Base-by-base conservation (phyloP, 2,329 filamentous ascomycete species). In the Aphanocladium album region DNA sequence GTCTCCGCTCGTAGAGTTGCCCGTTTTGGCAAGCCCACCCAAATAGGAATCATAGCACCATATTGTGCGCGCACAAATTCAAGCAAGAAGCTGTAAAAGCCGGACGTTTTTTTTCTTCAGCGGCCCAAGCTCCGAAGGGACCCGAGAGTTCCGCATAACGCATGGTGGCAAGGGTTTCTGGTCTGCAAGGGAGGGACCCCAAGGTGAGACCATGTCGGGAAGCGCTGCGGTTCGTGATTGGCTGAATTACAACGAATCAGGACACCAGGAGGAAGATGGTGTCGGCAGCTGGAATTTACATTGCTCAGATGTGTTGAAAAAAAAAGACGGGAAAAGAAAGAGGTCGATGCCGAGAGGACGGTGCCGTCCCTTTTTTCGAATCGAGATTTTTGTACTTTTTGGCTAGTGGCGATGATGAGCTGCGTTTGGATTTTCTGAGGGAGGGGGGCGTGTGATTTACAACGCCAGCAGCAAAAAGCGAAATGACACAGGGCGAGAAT, bases 181-280 rank as follows among this genome's bases (percentile, higher is more conserved):
- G 6, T 6, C 33, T 35, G 33, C 33, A 12, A 35, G 33, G 33
- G 33, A 35, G 33, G 33, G 33, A 35, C 5, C 19, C 6, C 9
- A 19, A 25, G 45, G 41, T 57, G 54, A 57, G 54, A 57, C 54
- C 43, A 8, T 47, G 54, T 47, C 37, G 54, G 53, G 41, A 56
- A 56, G 53, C 39, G 53, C 39, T 27, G 14, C 30, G 39, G 25
- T 30, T 16, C 12, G 30, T 57, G 54, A 57, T 57, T 57, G 54
- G 54, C 21, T 30, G 43, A 47, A 27, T 37, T n/a, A 4, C 6
- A 19, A 33, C 43, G 43, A 57, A 57, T 57, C 54, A 57, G 21
- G 39, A 19, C 25, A 8, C 27, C 23, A 19, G 41, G 41, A 33
- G 35, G n/a, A 3, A 56, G 54, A 37, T 39, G 41, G 54, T 5